Evolutionary conservation across 441 rosid genomes (phyloP).

Genomic region (Syzygium syzygioides): DNA sequence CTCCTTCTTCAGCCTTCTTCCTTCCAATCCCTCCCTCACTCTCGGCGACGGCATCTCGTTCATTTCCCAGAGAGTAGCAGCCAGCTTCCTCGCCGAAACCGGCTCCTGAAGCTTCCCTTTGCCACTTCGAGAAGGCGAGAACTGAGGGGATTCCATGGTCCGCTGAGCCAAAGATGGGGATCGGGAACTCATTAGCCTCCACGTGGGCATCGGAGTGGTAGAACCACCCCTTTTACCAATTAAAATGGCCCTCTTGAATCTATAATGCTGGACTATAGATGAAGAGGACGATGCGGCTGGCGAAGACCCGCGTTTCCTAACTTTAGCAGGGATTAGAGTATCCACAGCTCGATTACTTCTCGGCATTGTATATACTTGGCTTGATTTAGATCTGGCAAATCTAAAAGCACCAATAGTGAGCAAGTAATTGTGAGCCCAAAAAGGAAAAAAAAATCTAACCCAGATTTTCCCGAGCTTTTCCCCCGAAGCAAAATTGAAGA

Average conservation of each 20-base stretch:
- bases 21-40: constrained; percentile 30
- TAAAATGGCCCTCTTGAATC: constrained; percentile 81
- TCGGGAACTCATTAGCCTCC: constrained; percentile 71
- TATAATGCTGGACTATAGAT: constrained; percentile 63
- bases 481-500: not conserved
- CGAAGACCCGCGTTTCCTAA: constrained; percentile 87
- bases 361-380: constrained; percentile 38
- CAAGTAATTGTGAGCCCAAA: not conserved
- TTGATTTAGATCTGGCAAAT: constrained; percentile 23
- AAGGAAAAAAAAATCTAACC: too few species aligned
- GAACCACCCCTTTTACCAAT: constrained; percentile 90
- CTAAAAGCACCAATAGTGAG: not conserved
- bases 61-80: constrained; percentile 98
- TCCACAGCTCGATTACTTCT: constrained; percentile 50
- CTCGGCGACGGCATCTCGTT: constrained; percentile 89
- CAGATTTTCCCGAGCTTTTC: not conserved
- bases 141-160: constrained; percentile 48
- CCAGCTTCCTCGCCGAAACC: constrained; percentile 92
- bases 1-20: constrained; percentile 39
- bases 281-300: constrained; percentile 94
- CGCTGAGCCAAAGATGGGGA: constrained; percentile 51
- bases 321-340: constrained; percentile 64
- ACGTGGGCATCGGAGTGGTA: constrained; percentile 82
- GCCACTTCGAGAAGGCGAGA: constrained; percentile 33
- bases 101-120: constrained; percentile 45